Base-by-base conservation (phyloP, 2,329 filamentous ascomycete species). In the Aspergillus terreus region DNA sequence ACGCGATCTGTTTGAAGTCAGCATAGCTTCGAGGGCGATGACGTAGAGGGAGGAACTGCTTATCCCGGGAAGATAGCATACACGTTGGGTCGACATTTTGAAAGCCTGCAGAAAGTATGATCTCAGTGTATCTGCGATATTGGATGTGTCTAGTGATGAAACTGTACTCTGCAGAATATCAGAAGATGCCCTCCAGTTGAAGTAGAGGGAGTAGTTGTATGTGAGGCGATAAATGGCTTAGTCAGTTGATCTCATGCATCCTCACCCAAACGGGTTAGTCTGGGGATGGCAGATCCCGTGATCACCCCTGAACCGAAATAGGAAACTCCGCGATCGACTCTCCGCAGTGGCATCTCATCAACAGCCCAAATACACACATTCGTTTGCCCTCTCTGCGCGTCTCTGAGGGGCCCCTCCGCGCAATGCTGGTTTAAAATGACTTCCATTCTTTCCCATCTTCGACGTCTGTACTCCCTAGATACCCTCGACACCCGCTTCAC, bases 401-500 rank as follows among this genome's bases (percentile, higher is more conserved):
- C 53, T 52, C 30, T 49, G 41, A 49, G 49, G 45, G 47, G 40
- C 45, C 44, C 6, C 41, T 49, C 50, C 50, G 45, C 59, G 61
- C 57, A 49, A 69, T 72, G 70, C 62, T 59, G 61, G 47, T 53
- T 60, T 51, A 71, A 67, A 59, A 77, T 77, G 74, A 74, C 73
- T 57, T 66, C 63, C 63, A 63, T 72, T 50, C 63, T 80, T 49
- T 65, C 70, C 54, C 78, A 74, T 65, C 59, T 82, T 50, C 74
- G 75, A 61, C 76, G 76, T 57, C 71, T 86, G 17, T 86, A 85
- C 69, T 82, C 82, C 50, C 77, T 85, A 50, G 82, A 86, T 61
- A 87, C 83, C 19, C 79, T 88, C 59, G 86, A 89, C 70, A 86
- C 83, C 49, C 82, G 86, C 56, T 85, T 95, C 70, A 86, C 85